Conservation (phyloP, 441 rosid species). For the Dalechampia spathulata region DNA sequence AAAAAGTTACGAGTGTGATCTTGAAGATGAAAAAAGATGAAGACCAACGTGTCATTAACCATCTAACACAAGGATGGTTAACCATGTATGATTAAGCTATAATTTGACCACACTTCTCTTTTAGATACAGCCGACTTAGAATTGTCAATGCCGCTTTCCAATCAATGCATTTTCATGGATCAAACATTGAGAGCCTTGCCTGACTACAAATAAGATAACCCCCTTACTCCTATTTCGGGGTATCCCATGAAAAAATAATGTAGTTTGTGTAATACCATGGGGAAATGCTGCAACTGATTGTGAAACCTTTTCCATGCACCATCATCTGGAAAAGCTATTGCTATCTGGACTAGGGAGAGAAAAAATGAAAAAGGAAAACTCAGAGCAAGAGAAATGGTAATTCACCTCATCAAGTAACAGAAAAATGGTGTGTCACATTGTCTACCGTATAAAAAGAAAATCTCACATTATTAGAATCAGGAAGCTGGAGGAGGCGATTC, state of each 20-base stretch:
- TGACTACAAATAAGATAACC: neutral
- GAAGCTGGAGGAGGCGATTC: conserved; percentile 69
- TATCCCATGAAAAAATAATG: neutral
- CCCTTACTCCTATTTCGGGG: too few relatives aligned
- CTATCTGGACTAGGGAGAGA: conserved; percentile 46
- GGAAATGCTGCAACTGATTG: conserved; percentile 93
- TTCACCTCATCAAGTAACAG: neutral
- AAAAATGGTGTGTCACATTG: neutral
- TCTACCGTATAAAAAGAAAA: too few relatives aligned
- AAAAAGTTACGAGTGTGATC: neutral
- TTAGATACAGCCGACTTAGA: neutral
- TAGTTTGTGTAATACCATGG: conserved; percentile 43
- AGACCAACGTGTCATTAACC: neutral
- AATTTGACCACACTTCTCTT: neutral
- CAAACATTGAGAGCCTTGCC: neutral
- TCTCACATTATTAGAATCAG: conserved; percentile 88
- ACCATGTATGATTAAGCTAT: neutral
- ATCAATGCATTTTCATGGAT: neutral
- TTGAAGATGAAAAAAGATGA: neutral
- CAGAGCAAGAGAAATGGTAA: conserved; percentile 2
- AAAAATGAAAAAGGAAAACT: neutral
- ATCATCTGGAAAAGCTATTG: conserved; percentile 98
- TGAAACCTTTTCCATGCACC: conserved; percentile 98
- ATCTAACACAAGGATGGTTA: neutral
- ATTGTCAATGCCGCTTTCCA: neutral